These are phyloP conservation scores for Globisporangium nagaii DNA, from an alignment of 352 stramenopile genomes.

Conservation along the genomic window DNA sequence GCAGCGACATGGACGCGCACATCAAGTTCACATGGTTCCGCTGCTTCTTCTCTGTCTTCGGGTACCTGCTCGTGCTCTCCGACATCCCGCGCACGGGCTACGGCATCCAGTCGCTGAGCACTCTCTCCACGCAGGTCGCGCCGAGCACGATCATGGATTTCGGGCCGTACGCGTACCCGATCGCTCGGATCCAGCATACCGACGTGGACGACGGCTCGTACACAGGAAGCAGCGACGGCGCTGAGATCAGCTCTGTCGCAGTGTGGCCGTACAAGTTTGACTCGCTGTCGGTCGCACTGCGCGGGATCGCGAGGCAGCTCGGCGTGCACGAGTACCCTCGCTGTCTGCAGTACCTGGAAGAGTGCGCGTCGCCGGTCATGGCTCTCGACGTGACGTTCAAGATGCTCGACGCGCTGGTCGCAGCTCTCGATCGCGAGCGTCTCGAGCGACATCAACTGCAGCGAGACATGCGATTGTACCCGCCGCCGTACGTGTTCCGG, in stretches of 20 bases:
- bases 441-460: too few species aligned
- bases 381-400: constrained; percentile 18
- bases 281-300: constrained; percentile 19
- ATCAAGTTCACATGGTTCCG: constrained; percentile 23
- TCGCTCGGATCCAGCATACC: constrained; percentile 19
- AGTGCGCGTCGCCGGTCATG: constrained; percentile 11
- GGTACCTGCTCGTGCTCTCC: constrained; percentile 25
- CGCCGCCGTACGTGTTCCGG: constrained; percentile 6
- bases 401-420: constrained; percentile 32
- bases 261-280: constrained; percentile 31
- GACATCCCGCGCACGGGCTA: constrained; percentile 50
- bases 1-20: constrained; percentile 18
- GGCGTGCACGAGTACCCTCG: constrained; percentile 20
- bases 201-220: background rate
- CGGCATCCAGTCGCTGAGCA: constrained; percentile 9
- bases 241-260: background rate
- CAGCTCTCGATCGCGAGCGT: too few species aligned
- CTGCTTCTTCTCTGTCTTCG: constrained; percentile 24
- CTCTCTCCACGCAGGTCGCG: constrained; percentile 13
- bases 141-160: constrained; percentile 23
- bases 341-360: constrained; percentile 22
- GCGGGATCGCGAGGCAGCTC: constrained; percentile 13
- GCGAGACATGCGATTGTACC: background rate
- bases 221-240: background rate
- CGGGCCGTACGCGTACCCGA: constrained; percentile 32